phyloP scores from a whole-genome alignment of 1,139 yeast genomes.

The Yamadazyma aaseri region DNA sequence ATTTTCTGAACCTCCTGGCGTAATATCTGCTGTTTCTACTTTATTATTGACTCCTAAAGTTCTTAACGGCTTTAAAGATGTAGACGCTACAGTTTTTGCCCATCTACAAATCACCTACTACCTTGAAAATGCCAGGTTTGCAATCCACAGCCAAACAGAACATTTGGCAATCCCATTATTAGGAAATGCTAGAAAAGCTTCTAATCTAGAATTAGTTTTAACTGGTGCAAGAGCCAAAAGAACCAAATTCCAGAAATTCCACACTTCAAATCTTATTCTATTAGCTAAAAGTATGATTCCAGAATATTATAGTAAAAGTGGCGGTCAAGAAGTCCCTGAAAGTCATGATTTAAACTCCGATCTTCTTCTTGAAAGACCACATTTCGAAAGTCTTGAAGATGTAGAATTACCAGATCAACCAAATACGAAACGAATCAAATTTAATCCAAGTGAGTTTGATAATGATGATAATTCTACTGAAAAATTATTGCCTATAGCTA shows the following conservation, averaged over 20 bases:
- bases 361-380: constrained; percentile 71
- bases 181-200: constrained; percentile 51
- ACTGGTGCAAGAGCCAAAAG: constrained; percentile 90
- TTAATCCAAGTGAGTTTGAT: constrained; percentile 27
- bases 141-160: constrained; percentile 60
- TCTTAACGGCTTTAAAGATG: constrained; percentile 26
- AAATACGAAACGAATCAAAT: constrained; percentile 39
- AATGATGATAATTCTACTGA: constrained; percentile 23
- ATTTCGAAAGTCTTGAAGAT: constrained; percentile 60
- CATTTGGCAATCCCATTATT: constrained; percentile 53
- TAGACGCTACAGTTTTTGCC: constrained; percentile 25
- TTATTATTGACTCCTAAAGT: constrained; percentile 34
- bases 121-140: constrained; percentile 66
- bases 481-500: constrained; percentile 57
- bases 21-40: constrained; percentile 42
- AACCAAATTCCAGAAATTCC: constrained; percentile 75
- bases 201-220: constrained; percentile 62
- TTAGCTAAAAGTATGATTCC: constrained; percentile 58
- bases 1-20: constrained; percentile 55
- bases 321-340: constrained; percentile 39
- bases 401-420: constrained; percentile 33
- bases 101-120: constrained; percentile 48
- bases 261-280: constrained; percentile 73
- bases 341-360: constrained; percentile 72
- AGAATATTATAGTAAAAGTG: constrained; percentile 18